Conservation (phyloP, 352 stramenopile species). For the Aphanomyces cochlioides region DNA sequence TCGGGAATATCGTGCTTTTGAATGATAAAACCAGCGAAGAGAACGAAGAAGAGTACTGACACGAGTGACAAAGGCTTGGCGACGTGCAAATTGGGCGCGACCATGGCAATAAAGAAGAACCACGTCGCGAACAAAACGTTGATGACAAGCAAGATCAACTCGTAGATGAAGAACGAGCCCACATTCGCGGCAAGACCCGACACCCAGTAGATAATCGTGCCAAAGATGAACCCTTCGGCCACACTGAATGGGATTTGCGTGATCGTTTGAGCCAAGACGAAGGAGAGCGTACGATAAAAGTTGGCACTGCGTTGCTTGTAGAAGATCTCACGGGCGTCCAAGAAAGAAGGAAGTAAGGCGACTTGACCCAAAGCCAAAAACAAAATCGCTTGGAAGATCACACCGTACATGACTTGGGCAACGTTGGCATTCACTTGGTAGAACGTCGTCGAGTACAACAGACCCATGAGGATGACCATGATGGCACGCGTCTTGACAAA, state of each 20-base stretch:
- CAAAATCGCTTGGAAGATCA: constrained; percentile 74
- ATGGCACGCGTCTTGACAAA: constrained; percentile 41
- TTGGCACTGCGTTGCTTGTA: constrained; percentile 69
- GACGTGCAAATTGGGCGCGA: constrained; percentile 45
- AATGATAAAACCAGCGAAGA: constrained; percentile 37
- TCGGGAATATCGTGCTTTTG: constrained; percentile 30
- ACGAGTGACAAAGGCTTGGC: constrained; percentile 62
- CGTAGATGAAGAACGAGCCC: constrained; percentile 41
- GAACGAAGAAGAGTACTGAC: constrained; percentile 55
- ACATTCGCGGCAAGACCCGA: constrained; percentile 47
- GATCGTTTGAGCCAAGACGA: constrained; percentile 48
- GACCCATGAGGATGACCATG: constrained; percentile 38
- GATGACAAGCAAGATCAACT: constrained; percentile 34
- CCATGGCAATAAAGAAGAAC: constrained; percentile 60
- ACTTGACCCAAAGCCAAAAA: constrained; percentile 73
- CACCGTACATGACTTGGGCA: constrained; percentile 45
- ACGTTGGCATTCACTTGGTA: constrained; percentile 40
- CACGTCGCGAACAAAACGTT: constrained; percentile 37
- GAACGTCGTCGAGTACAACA: constrained; percentile 45
- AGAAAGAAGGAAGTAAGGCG: constrained; percentile 55
- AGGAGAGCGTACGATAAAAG: constrained; percentile 77
- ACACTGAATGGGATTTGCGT: constrained; percentile 44
- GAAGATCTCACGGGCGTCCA: constrained; percentile 54
- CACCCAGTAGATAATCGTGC: constrained; percentile 75
- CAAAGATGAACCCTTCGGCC: constrained; percentile 69